Percentiles rank a stretch among this genome's conserved stretches.
These are phyloP conservation scores for Soucietia sequanensis DNA, from an alignment of 805 yeast genomes.

Conservation along the genomic window DNA sequence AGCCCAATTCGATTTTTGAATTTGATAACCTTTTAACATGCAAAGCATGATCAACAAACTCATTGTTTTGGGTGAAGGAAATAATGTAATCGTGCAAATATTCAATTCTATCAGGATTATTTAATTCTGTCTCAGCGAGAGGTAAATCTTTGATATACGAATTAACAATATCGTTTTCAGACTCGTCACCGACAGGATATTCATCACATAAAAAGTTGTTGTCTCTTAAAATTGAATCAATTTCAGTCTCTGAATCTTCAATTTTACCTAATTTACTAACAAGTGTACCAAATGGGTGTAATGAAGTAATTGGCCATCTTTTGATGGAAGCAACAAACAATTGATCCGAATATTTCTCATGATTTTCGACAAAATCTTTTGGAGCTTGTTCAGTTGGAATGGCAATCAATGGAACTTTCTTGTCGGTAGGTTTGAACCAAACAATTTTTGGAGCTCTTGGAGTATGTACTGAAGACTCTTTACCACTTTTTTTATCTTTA, in stretches of 20 bases:
- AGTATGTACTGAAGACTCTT: conserved; percentile 44
- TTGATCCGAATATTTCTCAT: conserved; percentile 75
- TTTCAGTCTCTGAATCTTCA: conserved; percentile 73
- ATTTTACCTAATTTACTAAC: conserved; percentile 82
- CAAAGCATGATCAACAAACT: conserved; percentile 71
- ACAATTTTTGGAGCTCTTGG: conserved; percentile 83
- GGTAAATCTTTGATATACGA: conserved; percentile 36
- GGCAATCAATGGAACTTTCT: conserved; percentile 95
- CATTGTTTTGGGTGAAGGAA: conserved; percentile 59
- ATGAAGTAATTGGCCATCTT: conserved; percentile 98
- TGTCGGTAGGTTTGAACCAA: conserved; percentile 98
- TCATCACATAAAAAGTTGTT: conserved; percentile 81
- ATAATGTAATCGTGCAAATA: conserved; percentile 61
- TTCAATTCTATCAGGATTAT: conserved; percentile 44
- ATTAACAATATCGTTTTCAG: conserved; percentile 12
- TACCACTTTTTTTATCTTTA: conserved; percentile 49
- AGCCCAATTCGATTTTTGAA: conserved; percentile 73
- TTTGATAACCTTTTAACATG: conserved; percentile 67
- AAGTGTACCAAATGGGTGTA: conserved; percentile 96
- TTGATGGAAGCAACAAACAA: conserved; percentile 93
- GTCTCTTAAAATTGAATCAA: conserved; percentile 86
- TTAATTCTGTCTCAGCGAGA: conserved; percentile 35
- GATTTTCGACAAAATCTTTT: conserved; percentile 88
- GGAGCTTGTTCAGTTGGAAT: conserved; percentile 99
- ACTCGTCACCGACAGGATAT: conserved; percentile 48